phyloP scores from a whole-genome alignment of 1,139 yeast genomes.

The Candida mesenterica region DNA sequence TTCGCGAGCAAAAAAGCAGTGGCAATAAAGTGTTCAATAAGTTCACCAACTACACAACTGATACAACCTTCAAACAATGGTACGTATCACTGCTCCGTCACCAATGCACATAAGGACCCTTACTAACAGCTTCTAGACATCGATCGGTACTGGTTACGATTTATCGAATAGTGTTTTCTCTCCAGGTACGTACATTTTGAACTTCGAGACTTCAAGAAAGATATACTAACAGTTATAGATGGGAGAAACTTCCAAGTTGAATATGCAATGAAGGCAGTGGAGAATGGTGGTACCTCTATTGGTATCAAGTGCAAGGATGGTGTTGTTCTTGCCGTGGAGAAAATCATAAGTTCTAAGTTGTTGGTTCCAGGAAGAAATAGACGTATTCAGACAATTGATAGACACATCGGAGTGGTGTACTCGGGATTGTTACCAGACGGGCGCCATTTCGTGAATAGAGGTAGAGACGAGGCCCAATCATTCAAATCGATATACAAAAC shows the following conservation, averaged over 20 bases:
- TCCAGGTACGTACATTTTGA: constrained; percentile 40
- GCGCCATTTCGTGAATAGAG: constrained; percentile 86
- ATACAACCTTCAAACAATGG: neutral
- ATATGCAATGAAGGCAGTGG: constrained; percentile 96
- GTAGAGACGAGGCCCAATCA: constrained; percentile 85
- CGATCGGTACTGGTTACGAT: constrained; percentile 97
- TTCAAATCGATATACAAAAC: constrained; percentile 78
- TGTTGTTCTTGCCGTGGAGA: constrained; percentile 93
- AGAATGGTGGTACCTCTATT: constrained; percentile 92
- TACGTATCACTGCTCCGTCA: neutral
- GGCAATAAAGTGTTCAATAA: constrained; percentile 11
- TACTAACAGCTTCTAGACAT: constrained; percentile 48
- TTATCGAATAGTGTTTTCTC: constrained; percentile 86
- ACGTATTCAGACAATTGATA: constrained; percentile 88
- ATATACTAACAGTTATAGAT: constrained; percentile 56
- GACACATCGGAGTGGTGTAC: constrained; percentile 91
- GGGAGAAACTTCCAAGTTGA: constrained; percentile 99
- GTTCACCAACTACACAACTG: too few relatives aligned
- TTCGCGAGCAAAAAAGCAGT: constrained; percentile 10
- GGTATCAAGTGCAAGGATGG: constrained; percentile 94
- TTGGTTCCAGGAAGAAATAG: constrained; percentile 86
- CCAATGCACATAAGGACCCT: neutral
- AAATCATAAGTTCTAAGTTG: constrained; percentile 80
- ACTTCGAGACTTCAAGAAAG: too few relatives aligned
- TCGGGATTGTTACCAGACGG: constrained; percentile 97